Base-by-base conservation (phyloP, 352 stramenopile genomes). In the Pilasporangium apinafurcum region DNA sequence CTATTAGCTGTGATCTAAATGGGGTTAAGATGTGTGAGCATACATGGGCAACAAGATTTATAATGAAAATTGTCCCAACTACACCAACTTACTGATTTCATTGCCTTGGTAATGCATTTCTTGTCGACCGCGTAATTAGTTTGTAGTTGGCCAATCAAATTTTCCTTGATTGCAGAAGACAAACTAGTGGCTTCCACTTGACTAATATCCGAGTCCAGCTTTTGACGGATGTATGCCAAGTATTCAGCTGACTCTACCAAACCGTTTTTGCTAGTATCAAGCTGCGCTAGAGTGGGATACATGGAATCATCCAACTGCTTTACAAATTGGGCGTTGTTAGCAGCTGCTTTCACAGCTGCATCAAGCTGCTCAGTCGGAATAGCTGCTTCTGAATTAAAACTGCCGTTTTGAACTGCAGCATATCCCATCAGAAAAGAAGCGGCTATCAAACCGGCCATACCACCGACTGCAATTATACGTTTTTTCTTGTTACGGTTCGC, bases 341-440 rank as follows among this genome's bases (percentile, higher is more conserved):
- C 32, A n/a, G 53, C 52, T 4, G 45, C n/a, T 20, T 67, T 33
- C n/a, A 44, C 48, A 20, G 62, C 48, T 2, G 57, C 53, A 6
- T 56, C 50, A 2, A 75, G 50, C 26, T 73, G 50, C 46, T 68
- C 24, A 3, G 50, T 63, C 6, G 52, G 37, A 2, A 65, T 24
- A 5, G 40, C 30, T 5, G 30, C 34, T 2, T 51, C 36, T 0
- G 24, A 31, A 12, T 45, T 16, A 0, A 38, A 13, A 14, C 26
- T 10, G 40, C 34, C 31, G 13, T 59, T 13, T 31, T 38, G 43
- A 25, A 78, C 33, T 16, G 66, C 61, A 9, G 56, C 53, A 33
- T 80, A 84, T 0, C 71, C 68, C 10, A 79, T 49, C 17, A 63
- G 53, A 4, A 58, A 59, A 12, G 60, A 64, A 0, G 57, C 65